Conservation (phyloP, 352 stramenopile genomes). For the Globisporangium canariense region DNA sequence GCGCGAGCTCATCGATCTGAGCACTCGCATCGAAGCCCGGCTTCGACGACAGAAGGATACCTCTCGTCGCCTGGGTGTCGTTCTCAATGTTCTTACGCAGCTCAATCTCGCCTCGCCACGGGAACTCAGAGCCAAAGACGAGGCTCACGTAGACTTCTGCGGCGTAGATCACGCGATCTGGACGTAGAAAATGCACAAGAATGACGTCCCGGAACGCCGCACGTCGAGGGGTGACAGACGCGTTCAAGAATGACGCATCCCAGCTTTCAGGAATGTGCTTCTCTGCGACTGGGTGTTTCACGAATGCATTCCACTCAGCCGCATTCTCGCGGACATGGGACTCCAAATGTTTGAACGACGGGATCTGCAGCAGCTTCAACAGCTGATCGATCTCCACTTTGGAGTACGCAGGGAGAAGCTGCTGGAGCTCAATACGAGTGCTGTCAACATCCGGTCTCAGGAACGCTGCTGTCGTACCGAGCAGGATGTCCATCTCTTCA, state of each 20-base stretch:
- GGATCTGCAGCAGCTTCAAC: slow-evolving; percentile 66
- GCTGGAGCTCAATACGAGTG: slow-evolving; percentile 42
- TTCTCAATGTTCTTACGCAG: slow-evolving; percentile 91
- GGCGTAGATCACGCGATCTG: slow-evolving; percentile 85
- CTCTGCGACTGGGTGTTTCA: slow-evolving; percentile 77
- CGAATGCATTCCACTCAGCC: slow-evolving; percentile 73
- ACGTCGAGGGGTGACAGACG: slow-evolving; percentile 38
- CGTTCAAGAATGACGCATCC: slow-evolving; percentile 41
- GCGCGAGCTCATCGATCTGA: slow-evolving; percentile 95
- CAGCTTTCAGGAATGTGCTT: slow-evolving; percentile 60
- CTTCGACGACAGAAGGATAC: slow-evolving; percentile 96
- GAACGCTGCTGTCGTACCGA: slow-evolving; percentile 54
- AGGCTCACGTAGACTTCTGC: slow-evolving; percentile 70
- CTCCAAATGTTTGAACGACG: slow-evolving; percentile 79
- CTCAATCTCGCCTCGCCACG: slow-evolving; percentile 94
- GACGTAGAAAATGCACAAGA: slow-evolving; percentile 83
- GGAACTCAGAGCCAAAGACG: slow-evolving; percentile 91
- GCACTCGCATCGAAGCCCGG: slow-evolving; percentile 97
- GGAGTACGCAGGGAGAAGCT: slow-evolving; percentile 54
- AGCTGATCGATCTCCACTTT: slow-evolving; percentile 83
- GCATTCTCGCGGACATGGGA: slow-evolving; percentile 59
- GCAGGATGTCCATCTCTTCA: slow-evolving; percentile 67
- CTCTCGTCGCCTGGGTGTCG: slow-evolving; percentile 88
- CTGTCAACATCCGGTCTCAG: slow-evolving; percentile 34
- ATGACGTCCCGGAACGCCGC: slow-evolving; percentile 80